A percentile compares a stretch with the other conserved stretches of the same genome.
Conservation (phyloP, 83 land plant species). For the Thuja plicata region DNA sequence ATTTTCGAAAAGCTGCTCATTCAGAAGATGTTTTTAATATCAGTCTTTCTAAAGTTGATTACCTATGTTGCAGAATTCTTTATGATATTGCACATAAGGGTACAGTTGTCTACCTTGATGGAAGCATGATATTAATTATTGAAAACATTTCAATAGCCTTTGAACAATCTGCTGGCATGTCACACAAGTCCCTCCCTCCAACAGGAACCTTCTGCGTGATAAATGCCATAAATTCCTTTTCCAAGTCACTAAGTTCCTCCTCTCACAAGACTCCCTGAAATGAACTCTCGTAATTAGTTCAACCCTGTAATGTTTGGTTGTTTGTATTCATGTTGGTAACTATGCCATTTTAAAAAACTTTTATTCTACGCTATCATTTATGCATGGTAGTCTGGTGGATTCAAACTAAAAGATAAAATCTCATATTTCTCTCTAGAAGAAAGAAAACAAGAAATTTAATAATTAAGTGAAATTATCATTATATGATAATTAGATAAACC, state of each 20-base stretch:
- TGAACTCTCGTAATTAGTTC: slow-evolving; percentile 7
- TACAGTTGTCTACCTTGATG: slow-evolving; percentile 30
- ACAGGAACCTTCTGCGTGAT: slow-evolving; percentile 35
- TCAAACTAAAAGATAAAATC: background rate
- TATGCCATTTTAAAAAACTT: background rate
- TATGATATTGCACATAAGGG: background rate
- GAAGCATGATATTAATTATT: slow-evolving; percentile 52
- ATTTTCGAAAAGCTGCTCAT: background rate
- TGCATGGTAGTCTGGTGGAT: background rate
- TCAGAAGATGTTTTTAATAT: background rate
- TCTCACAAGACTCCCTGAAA: slow-evolving; percentile 39
- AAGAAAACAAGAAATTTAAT: background rate
- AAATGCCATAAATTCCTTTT: slow-evolving; percentile 43
- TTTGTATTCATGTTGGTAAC: background rate
- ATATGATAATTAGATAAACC: background rate
- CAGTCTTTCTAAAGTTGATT: background rate
- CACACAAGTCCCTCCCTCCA: slow-evolving; percentile 48
- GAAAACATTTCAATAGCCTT: slow-evolving; percentile 46
- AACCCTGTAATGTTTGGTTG: background rate
- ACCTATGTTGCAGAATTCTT: background rate
- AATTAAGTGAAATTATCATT: background rate
- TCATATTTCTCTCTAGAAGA: background rate
- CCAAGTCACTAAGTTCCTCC: slow-evolving; percentile 33
- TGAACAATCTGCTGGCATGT: slow-evolving; percentile 48
- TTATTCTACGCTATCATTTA: background rate